Evolutionary conservation across 129 eudicot genomes (phyloP).

Genomic region (Centaurea solstitialis): DNA sequence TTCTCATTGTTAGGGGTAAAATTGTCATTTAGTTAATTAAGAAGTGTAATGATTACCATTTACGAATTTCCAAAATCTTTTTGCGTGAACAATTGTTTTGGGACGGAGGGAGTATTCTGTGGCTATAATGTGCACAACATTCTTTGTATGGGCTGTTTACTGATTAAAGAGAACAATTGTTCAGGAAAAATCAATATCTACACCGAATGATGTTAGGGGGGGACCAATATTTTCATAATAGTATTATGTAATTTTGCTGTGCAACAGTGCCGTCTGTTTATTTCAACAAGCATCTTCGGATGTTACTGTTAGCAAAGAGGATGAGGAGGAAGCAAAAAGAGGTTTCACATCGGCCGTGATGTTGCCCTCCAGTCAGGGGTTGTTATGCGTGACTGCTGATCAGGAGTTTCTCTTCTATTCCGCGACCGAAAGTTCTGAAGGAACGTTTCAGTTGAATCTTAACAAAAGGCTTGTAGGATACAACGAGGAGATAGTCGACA

Average conservation of each 20-base stretch:
- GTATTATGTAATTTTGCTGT: constrained; percentile 6
- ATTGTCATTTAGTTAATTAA: not conserved
- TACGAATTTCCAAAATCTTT: not conserved
- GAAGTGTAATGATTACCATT: not conserved
- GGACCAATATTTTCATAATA: not conserved
- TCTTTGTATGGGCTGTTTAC: not conserved
- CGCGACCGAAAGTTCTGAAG: constrained; percentile 45
- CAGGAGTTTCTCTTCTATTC: constrained; percentile 85
- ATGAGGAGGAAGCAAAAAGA: constrained; percentile 62
- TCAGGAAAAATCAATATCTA: not conserved
- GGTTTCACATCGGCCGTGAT: constrained; percentile 85
- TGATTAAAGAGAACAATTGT: not conserved
- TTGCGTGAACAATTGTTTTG: not conserved
- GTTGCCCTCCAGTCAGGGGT: constrained; percentile 75
- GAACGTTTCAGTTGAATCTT: constrained; percentile 47
- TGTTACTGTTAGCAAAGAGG: constrained; percentile 56
- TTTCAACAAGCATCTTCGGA: constrained; percentile 87
- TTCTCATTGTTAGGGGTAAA: not conserved
- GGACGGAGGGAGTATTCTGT: not conserved
- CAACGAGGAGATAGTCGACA: constrained; percentile 89
- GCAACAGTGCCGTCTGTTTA: constrained; percentile 56
- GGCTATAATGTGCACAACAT: not conserved
- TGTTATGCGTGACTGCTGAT: constrained; percentile 90
- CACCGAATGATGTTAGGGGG: not conserved
- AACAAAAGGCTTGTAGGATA: constrained; percentile 78